Evolutionary conservation across 257 asterid genomes (phyloP), one percentile per base, ranked within the genome.

Genomic region (Plectranthus barbatus): DNA sequence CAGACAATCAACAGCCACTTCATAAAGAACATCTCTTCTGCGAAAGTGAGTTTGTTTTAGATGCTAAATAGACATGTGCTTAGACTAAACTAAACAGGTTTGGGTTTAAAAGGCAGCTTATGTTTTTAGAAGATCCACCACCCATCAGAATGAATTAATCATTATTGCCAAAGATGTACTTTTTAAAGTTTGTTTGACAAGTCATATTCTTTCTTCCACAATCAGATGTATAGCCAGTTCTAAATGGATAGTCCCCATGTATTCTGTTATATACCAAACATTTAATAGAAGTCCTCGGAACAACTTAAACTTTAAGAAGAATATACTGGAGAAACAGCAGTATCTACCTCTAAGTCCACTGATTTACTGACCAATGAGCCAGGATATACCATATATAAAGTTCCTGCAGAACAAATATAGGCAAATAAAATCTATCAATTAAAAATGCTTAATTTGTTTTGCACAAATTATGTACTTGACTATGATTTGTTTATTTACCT

Each of bases 291-390:
- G 18, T 42, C 45, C 24, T 15, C 36, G 56, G 8, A 20, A 42
- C 40, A 31, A 45, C 67, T 50, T 45, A 70, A 36, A 60, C 4
- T 56, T 9, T 15, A 34, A 20, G 62, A 48, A 58, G 24, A 66
- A 54, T 50, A 46, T 40, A n/a, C 9, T 50, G 9, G 46, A 72
- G 66, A 56, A 46, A 49, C 44, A 46, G 52, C 47, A 23, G 23
- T 41, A 29, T 73, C 49, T 79, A 86, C 95, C 91, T 86, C 76
- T 70, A 86, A 73, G 41, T 84, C 78, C 77, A 82, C 89, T 1
- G 76, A 69, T 50, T 75, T 84, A 50, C 66, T 70, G 50, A 80
- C 68, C 26, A 81, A 53, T 51, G 81, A 73, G 64, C 79, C 81
- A 26, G 76, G 74, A 68, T 62, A 66, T 34, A 86, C 72, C 84